Evolutionary conservation across 768 basidiomycete species (phyloP).

Genomic region (Coprinopsis sp.): DNA sequence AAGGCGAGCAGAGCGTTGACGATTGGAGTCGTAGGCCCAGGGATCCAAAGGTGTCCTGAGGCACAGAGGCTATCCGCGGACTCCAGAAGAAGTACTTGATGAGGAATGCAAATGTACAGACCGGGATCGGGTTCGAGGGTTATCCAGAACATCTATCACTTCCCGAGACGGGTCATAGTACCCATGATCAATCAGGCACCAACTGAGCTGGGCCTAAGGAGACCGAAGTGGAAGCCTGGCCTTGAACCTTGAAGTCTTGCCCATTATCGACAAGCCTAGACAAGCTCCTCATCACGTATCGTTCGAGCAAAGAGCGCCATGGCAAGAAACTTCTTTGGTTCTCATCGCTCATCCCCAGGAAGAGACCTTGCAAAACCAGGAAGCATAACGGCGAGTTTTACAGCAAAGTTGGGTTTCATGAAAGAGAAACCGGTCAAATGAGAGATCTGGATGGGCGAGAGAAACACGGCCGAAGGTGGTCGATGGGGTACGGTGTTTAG

Average conservation of each 20-base stretch:
- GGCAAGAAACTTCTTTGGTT: no score
- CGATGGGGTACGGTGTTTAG: constrained; percentile 1
- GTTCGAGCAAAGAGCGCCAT: no score
- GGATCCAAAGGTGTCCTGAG: no score
- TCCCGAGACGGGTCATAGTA: no score
- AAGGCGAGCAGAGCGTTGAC: no score
- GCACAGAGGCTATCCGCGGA: background rate
- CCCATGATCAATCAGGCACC: background rate
- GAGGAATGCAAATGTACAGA: constrained; percentile 1
- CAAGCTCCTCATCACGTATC: no score
- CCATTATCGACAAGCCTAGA: no score
- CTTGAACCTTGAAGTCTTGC: background rate
- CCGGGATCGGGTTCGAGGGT: background rate
- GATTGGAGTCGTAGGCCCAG: no score
- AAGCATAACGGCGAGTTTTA: no score
- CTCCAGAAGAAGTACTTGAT: background rate
- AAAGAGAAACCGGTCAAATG: background rate
- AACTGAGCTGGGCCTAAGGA: background rate
- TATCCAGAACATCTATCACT: background rate
- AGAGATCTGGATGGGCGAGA: background rate
- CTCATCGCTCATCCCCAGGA: no score
- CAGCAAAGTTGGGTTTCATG: background rate
- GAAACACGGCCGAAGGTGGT: background rate
- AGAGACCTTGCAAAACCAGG: no score
- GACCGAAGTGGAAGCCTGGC: constrained; percentile 1